phyloP scores from a whole-genome alignment of 1,284 basidiomycete species.

The Ganoderma lingzhi region DNA sequence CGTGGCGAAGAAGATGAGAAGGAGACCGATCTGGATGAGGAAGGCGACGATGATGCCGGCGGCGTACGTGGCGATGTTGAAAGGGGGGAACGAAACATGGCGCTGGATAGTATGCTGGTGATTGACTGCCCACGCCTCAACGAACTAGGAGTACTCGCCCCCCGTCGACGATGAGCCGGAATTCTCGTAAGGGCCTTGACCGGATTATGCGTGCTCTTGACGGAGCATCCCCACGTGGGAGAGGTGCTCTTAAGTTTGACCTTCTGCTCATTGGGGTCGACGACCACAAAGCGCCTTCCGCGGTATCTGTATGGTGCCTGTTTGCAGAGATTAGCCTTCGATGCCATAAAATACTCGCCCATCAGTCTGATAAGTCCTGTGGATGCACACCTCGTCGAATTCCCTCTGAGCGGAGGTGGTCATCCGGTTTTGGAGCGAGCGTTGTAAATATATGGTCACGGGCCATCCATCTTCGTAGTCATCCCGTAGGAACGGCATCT shows the following conservation, averaged over 20 bases:
- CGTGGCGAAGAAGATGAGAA: too few relatives aligned
- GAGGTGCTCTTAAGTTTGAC: background rate
- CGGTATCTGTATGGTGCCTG: conserved; percentile 7
- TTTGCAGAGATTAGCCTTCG: background rate
- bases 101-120: too few relatives aligned
- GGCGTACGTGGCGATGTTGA: too few relatives aligned
- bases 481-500: background rate
- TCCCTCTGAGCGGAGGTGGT: background rate
- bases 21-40: too few relatives aligned
- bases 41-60: too few relatives aligned
- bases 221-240: background rate
- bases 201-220: background rate
- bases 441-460: conserved; percentile 5
- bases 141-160: background rate
- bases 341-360: too few relatives aligned
- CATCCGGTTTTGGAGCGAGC: background rate
- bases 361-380: background rate
- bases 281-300: background rate
- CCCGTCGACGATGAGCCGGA: background rate
- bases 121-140: too few relatives aligned
- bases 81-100: too few relatives aligned
- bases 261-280: background rate
- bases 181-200: background rate
- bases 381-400: background rate
- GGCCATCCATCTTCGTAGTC: conserved; percentile 16